Percentiles rank a stretch among this genome's conserved stretches.
These are phyloP conservation scores for Penicillium psychrosexuale DNA, from an alignment of 2,329 filamentous ascomycete species.

Conservation along the genomic window DNA sequence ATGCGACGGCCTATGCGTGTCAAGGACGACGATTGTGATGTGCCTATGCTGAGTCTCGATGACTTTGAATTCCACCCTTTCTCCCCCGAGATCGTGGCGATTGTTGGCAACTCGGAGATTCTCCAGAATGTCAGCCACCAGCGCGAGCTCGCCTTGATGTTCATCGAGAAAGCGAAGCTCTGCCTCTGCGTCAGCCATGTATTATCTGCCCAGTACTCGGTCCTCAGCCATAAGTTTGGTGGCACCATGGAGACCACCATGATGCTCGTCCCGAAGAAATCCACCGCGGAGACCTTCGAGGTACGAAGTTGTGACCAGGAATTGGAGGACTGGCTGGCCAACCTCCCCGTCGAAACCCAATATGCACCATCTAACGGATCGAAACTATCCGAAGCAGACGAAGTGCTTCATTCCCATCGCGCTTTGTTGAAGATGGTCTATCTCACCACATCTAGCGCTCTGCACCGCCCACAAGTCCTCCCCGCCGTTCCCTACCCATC, in stretches of 20 bases:
- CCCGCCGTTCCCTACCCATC: conserved; percentile 62
- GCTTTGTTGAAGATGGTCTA: conserved; percentile 93
- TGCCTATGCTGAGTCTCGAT: conserved; percentile 78
- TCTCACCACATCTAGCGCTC: conserved; percentile 82
- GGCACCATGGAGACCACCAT: conserved; percentile 72
- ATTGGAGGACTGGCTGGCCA: conserved; percentile 71
- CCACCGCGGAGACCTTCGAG: conserved; percentile 74
- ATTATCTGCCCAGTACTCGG: conserved; percentile 86
- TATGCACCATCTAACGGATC: conserved; percentile 65
- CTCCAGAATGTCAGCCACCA: conserved; percentile 71
- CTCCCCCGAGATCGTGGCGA: conserved; percentile 63
- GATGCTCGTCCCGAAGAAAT: conserved; percentile 89
- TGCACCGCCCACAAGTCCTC: conserved; percentile 87
- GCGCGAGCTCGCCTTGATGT: conserved; percentile 77
- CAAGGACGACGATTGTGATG: conserved; percentile 89
- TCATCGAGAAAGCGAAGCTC: conserved; percentile 85
- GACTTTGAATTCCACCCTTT: conserved; percentile 79
- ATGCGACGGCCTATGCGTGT: conserved; percentile 92
- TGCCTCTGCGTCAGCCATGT: conserved; percentile 88
- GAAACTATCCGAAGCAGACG: conserved; percentile 47
- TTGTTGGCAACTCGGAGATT: conserved; percentile 67
- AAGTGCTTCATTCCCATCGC: conserved; percentile 65
- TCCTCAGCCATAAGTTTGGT: conserved; percentile 75
- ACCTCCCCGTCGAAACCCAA: conserved; percentile 67
- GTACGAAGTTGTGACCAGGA: conserved; percentile 76